Conservation (phyloP, 495 filamentous ascomycete species). For the Xanthoparmelia taractica region DNA sequence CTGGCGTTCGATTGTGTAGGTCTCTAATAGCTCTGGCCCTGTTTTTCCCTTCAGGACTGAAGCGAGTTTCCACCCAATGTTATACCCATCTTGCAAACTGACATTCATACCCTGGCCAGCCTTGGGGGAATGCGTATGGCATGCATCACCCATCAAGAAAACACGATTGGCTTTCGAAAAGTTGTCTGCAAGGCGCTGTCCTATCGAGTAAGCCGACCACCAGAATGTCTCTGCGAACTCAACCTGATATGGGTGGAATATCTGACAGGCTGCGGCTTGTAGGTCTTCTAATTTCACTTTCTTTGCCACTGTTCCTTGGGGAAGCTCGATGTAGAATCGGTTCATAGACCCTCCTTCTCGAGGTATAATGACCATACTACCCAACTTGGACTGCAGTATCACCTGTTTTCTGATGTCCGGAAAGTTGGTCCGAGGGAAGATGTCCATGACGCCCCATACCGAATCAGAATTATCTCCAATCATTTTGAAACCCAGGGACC, state of each 20-base stretch:
- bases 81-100: conserved; percentile 13
- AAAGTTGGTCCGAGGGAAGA: conserved; percentile 64
- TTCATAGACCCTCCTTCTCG: conserved; percentile 6
- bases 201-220: conserved; percentile 6
- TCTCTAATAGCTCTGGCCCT: not conserved
- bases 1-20: not conserved
- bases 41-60: not conserved
- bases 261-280: conserved; percentile 6
- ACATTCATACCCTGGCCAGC: conserved; percentile 25
- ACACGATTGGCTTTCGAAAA: conserved; percentile 4
- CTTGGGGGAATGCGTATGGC: conserved; percentile 12
- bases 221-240: conserved; percentile 7
- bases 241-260: conserved; percentile 6
- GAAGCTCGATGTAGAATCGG: conserved; percentile 9
- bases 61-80: conserved; percentile 12
- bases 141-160: conserved; percentile 8
- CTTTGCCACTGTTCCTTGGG: not conserved
- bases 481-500: conserved; percentile 61
- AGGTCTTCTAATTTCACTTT: conserved; percentile 10
- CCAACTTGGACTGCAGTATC: not conserved
- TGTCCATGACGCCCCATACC: conserved; percentile 77
- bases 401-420: conserved; percentile 26
- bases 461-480: conserved; percentile 66
- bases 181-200: conserved; percentile 1
- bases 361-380: conserved; percentile 3